Evolutionary conservation across 1,284 basidiomycete genomes (phyloP).

Genomic region (Volvariella volvacea): DNA sequence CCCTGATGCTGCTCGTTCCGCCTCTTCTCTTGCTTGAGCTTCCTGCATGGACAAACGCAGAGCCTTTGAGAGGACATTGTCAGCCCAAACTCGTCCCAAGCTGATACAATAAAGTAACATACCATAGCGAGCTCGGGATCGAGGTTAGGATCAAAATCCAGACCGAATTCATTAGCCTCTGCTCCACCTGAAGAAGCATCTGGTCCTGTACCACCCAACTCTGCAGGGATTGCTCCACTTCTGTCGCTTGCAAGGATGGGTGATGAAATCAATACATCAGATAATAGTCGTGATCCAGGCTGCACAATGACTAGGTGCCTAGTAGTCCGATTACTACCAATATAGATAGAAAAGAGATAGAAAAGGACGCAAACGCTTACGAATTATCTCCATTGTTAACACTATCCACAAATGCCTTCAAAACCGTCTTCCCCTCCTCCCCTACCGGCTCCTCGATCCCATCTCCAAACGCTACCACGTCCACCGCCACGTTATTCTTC

Average conservation of each 20-base stretch:
- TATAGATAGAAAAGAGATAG: too few species aligned
- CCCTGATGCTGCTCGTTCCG: constrained; percentile 33
- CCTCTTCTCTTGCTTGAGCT: constrained; percentile 87
- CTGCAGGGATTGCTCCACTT: constrained; percentile 56
- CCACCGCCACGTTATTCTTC: constrained; percentile 98
- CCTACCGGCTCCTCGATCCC: constrained; percentile 56
- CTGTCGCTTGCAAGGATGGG: constrained; percentile 81
- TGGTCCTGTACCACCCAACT: constrained; percentile 44
- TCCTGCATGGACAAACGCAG: constrained; percentile 98
- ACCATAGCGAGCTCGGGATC: constrained; percentile 99
- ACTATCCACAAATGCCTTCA: constrained; percentile 74
- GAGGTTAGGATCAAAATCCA: constrained; percentile 75
- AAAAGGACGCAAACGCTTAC: constrained; percentile 48
- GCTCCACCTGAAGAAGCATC: constrained; percentile 22
- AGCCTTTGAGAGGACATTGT: constrained; percentile 46
- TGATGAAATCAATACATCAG: constrained; percentile 79
- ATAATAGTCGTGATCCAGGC: constrained; percentile 74
- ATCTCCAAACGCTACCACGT: constrained; percentile 80
- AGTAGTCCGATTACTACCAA: not conserved
- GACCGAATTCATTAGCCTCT: constrained; percentile 71
- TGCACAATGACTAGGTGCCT: constrained; percentile 85
- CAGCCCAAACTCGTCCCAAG: not conserved
- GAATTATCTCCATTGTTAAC: constrained; percentile 78
- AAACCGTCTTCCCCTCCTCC: constrained; percentile 53
- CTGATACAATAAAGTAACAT: not conserved